Evolutionary conservation across 163 green algal genomes (phyloP), one percentile per base, ranked within the genome.

Genomic region (Scenedesmus sp.): DNA sequence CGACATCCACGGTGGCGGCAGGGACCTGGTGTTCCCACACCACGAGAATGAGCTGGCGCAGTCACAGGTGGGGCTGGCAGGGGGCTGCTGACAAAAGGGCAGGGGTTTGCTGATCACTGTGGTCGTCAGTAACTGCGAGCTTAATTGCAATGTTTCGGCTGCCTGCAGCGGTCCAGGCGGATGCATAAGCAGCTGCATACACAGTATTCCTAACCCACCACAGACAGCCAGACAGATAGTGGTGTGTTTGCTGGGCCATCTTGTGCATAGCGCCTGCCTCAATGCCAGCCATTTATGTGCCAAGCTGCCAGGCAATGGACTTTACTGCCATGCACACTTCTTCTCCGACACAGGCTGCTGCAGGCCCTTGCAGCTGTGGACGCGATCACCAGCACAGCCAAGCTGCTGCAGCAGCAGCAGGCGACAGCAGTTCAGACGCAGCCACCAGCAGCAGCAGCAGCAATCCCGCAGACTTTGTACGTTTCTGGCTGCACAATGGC

Each of bases 11-110:
- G 97, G 97, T 35, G 97, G 95, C 20, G 95, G 95, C 20, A 89
- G 91, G 16, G 95, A 97, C 91, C 93, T 97, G 26, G 90, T 99
- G 5, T 99, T 99, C 90, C 98, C 98, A 0, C 98, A 99, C 93
- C 98, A 99, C 90, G 98, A 99, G 90, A 99, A 99, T 91, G 98
- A 99, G 95, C 92, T 99, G 40, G 98, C 97, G 12, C 98, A 99
- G 95, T 96, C 93, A 24, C 93, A 96, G 43, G 91, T 92, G 53
- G 4, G 88, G 12, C 12, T 22, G 24, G 42, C 20, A 15, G 24
- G 16, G 51, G 16, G 33, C 37, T 68, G 37, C 35, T 26, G 73
- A 10, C n/a, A 56, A 56, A 13, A 12, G 24, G 24, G 24, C 61
- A 37, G 61, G 49, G 49, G 12, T 56, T 12, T 20, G 49, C 15